phyloP scores from a whole-genome alignment of 2,329 filamentous ascomycete genomes.

The Cordyceps tenuipes region DNA sequence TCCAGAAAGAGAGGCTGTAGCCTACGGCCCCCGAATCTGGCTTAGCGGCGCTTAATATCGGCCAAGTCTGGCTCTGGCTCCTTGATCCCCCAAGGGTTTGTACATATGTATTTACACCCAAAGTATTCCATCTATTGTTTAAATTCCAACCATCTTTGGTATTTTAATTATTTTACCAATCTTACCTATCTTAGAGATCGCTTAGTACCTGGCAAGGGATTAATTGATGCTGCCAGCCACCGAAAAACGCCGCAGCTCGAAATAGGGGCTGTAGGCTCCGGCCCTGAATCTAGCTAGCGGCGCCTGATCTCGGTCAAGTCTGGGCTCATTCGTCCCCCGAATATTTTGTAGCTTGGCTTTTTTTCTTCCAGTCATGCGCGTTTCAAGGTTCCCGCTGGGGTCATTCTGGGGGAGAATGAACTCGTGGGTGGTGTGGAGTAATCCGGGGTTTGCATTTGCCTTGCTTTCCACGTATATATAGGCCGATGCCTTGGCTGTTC shows the following conservation, averaged over 20 bases:
- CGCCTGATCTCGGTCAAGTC: not conserved
- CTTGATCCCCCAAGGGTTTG: too few species aligned
- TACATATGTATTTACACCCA: too few species aligned
- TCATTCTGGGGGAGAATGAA: slow-evolving; percentile 3
- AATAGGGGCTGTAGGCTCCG: slow-evolving; percentile 13
- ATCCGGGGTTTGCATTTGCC: slow-evolving; percentile 1
- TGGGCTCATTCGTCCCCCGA: not conserved
- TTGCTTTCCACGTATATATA: slow-evolving; percentile 2
- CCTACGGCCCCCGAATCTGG: slow-evolving; percentile 11
- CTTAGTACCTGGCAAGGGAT: too few species aligned
- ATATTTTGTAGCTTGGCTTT: not conserved
- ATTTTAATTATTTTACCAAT: too few species aligned
- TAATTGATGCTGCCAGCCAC: too few species aligned
- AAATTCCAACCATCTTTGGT: too few species aligned
- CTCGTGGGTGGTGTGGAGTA: slow-evolving; percentile 9
- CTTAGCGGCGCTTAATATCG: slow-evolving; percentile 2
- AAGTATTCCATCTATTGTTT: too few species aligned
- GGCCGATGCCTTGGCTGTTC: slow-evolving; percentile 9
- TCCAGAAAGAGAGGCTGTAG: slow-evolving; percentile 12
- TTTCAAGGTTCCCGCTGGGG: slow-evolving; percentile 1
- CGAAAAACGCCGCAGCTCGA: too few species aligned
- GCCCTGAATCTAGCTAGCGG: slow-evolving; percentile 3
- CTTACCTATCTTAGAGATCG: too few species aligned
- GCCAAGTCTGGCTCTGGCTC: too few species aligned
- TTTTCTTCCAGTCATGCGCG: slow-evolving; percentile 8